Percentiles rank a stretch among this genome's conserved stretches.
phyloP scores from a whole-genome alignment of 441 rosid genomes.

The Breynia disticha region DNA sequence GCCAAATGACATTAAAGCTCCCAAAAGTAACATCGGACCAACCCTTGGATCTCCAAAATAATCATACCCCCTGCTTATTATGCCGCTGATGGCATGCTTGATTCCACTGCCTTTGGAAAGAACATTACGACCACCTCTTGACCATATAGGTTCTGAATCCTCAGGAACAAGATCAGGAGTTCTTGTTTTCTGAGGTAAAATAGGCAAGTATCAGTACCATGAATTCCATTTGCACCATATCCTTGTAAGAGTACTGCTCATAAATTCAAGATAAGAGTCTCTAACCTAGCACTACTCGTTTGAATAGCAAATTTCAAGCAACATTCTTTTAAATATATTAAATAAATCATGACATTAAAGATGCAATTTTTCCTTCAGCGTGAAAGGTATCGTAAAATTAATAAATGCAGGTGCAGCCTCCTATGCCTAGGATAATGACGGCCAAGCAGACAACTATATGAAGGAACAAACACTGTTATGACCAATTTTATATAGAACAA shows the following conservation, averaged over 20 bases:
- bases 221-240: too few relatives aligned
- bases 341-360: too few relatives aligned
- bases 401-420: too few relatives aligned
- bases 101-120: conserved; percentile 53
- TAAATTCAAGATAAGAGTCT: too few relatives aligned
- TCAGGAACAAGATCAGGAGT: conserved; percentile 87
- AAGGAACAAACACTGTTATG: neutral
- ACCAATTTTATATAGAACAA: neutral
- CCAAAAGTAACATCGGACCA: conserved; percentile 82
- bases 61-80: conserved; percentile 31
- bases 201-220: conserved; percentile 3
- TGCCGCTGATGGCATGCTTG: conserved; percentile 33
- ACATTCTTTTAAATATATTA: too few relatives aligned
- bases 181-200: conserved; percentile 54
- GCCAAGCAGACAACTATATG: too few relatives aligned
- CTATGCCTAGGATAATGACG: too few relatives aligned
- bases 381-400: too few relatives aligned
- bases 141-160: conserved; percentile 61
- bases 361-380: too few relatives aligned
- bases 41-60: conserved; percentile 73
- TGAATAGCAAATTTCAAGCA: too few relatives aligned
- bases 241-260: too few relatives aligned
- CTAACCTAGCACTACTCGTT: too few relatives aligned
- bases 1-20: conserved; percentile 65
- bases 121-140: conserved; percentile 43